Evolutionary conservation across 495 filamentous ascomycete genomes (phyloP).

Genomic region (Cladorrhinum samala): DNA sequence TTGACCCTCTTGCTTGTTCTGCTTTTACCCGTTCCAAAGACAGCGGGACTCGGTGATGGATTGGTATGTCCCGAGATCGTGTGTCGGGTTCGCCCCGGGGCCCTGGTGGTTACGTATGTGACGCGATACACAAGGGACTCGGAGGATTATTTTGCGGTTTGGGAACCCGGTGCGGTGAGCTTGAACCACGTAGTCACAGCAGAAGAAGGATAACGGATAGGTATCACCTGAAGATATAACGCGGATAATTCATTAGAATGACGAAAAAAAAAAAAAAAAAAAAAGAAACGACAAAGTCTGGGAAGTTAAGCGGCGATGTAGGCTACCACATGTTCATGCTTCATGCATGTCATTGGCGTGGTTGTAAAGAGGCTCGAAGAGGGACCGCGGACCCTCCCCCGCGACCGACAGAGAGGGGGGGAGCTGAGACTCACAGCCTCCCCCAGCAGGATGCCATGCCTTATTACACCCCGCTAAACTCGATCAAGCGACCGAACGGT

Average conservation of each 20-base stretch:
- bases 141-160: no score
- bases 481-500: constrained; percentile 27
- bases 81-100: neutral
- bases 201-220: no score
- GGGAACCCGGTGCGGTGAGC: no score
- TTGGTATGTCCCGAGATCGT: neutral
- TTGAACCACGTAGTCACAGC: no score
- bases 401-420: neutral
- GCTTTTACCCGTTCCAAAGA: neutral
- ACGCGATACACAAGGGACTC: neutral
- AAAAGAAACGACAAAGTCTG: no score
- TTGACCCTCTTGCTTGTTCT: neutral
- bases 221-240: no score
- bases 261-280: no score
- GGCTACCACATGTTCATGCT: neutral
- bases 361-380: neutral
- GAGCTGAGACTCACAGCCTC: neutral
- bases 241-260: no score
- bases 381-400: neutral
- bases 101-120: neutral
- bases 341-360: no score
- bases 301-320: no score
- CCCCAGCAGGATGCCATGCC: no score
- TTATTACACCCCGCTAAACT: constrained; percentile 20
- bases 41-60: neutral